Conservation (phyloP, 1,284 basidiomycete genomes). For the Abortiporus biennis region DNA sequence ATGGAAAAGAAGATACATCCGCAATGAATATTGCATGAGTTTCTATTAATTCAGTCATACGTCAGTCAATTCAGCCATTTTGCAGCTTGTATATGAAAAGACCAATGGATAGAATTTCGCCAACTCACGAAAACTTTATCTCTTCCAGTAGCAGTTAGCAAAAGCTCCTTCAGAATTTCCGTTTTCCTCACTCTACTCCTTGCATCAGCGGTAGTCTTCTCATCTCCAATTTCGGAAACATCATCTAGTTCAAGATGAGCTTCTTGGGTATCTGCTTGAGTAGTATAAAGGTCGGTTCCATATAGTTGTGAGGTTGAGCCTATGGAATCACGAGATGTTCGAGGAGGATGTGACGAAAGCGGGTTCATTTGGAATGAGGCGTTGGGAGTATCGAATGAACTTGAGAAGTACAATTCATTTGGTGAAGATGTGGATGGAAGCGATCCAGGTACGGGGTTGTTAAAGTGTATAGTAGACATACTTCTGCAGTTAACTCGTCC, state of each 20-base stretch:
- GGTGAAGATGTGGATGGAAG: conserved; percentile 28
- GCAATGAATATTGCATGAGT: conserved; percentile 76
- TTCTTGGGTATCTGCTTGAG: conserved; percentile 20
- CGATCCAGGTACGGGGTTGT: conserved; percentile 21
- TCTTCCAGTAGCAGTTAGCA: conserved; percentile 67
- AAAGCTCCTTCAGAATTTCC: conserved; percentile 72
- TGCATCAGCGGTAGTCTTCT: conserved; percentile 30
- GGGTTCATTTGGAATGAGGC: conserved; percentile 74
- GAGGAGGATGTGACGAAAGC: conserved; percentile 67
- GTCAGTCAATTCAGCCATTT: conserved; percentile 1
- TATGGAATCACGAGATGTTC: conserved; percentile 59
- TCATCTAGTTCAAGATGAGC: conserved; percentile 32
- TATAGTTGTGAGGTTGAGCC: conserved; percentile 30
- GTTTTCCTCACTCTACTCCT: conserved; percentile 44
- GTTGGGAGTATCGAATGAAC: conserved; percentile 34
- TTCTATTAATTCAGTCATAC: conserved; percentile 40
- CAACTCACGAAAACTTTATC: conserved; percentile 76
- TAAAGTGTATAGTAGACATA: conserved; percentile 39
- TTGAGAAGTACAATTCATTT: conserved; percentile 34
- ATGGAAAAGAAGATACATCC: conserved; percentile 69
- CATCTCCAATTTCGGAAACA: conserved; percentile 34
- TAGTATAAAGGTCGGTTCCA: conserved; percentile 30
- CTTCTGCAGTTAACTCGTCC: too few species aligned
- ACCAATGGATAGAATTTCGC: conserved; percentile 2
- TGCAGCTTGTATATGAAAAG: conserved; percentile 2